Evolutionary conservation across 2,329 filamentous ascomycete genomes (phyloP).

Genomic region (Aspergillus unguis): DNA sequence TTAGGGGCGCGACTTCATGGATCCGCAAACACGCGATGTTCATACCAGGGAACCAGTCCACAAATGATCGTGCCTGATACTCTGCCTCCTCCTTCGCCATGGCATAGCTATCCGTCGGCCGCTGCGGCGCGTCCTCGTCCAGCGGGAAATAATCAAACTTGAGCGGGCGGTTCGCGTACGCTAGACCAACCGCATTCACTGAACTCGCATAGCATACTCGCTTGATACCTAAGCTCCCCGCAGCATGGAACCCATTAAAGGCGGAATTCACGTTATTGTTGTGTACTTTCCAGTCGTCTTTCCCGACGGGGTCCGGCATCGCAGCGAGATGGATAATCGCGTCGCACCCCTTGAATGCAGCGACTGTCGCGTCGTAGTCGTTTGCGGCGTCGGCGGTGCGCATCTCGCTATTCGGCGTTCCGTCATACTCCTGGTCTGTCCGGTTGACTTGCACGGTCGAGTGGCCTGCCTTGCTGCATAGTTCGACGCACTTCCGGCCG

Average conservation of each 20-base stretch:
- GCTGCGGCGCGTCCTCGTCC: slow-evolving; percentile 33
- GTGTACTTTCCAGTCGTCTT: slow-evolving; percentile 32
- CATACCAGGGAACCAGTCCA: slow-evolving; percentile 38
- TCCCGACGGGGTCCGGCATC: slow-evolving; percentile 36
- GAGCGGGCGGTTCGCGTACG: slow-evolving; percentile 35
- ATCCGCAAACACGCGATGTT: slow-evolving; percentile 39
- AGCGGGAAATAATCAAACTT: slow-evolving; percentile 39
- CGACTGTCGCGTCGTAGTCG: slow-evolving; percentile 31
- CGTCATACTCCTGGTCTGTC: slow-evolving; percentile 28
- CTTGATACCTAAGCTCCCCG: slow-evolving; percentile 34
- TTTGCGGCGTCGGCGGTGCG: slow-evolving; percentile 32
- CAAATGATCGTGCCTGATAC: slow-evolving; percentile 32
- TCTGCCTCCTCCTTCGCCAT: slow-evolving; percentile 39
- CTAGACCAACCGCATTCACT: slow-evolving; percentile 40
- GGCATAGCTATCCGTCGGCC: slow-evolving; percentile 37
- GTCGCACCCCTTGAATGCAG: slow-evolving; percentile 36
- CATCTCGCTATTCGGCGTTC: slow-evolving; percentile 33
- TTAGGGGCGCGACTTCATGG: slow-evolving; percentile 33
- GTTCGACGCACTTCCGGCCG: slow-evolving; percentile 29
- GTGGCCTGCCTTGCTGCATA: slow-evolving; percentile 20
- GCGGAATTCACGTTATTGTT: slow-evolving; percentile 38
- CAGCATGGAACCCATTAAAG: slow-evolving; percentile 41
- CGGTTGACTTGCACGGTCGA: slow-evolving; percentile 20
- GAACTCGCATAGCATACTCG: slow-evolving; percentile 37
- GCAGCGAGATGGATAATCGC: slow-evolving; percentile 40